Conservation (phyloP, 352 stramenopile genomes). For the Phytophthora hibernalis region DNA sequence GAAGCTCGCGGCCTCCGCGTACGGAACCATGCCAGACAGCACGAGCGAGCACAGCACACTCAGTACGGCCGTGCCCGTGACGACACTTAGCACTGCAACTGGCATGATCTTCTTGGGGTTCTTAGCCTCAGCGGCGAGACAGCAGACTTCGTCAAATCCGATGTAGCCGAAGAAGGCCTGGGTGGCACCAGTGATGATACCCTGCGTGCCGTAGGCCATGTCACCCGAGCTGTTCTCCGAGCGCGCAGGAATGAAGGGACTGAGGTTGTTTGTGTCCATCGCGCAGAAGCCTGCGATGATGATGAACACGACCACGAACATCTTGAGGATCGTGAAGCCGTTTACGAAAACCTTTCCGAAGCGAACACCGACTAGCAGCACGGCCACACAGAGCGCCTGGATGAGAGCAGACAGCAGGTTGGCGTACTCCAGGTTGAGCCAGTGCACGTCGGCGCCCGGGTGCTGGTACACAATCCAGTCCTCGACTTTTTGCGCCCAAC, state of each 20-base stretch:
- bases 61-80: conserved; percentile 70
- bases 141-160: conserved; percentile 95
- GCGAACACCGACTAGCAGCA: conserved; percentile 72
- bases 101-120: conserved; percentile 83
- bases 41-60: conserved; percentile 72
- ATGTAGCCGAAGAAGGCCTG: conserved; percentile 95
- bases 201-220: conserved; percentile 54
- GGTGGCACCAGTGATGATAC: conserved; percentile 83
- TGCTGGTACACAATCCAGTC: conserved; percentile 48
- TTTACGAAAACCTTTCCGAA: conserved; percentile 85
- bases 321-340: conserved; percentile 72
- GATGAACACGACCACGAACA: conserved; percentile 88
- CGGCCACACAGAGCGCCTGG: conserved; percentile 52
- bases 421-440: conserved; percentile 55
- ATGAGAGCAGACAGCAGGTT: conserved; percentile 57
- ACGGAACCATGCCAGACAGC: conserved; percentile 77
- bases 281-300: conserved; percentile 80
- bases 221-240: conserved; percentile 27
- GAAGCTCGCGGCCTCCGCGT: conserved; percentile 41
- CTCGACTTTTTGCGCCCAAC: conserved; percentile 89
- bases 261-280: conserved; percentile 79
- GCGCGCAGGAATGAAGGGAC: conserved; percentile 64
- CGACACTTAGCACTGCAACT: conserved; percentile 79
- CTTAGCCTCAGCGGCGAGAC: conserved; percentile 81
- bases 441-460: conserved; percentile 33